These are phyloP conservation scores for Gaeumannomyces sp. DNA, from an alignment of 2,329 filamentous ascomycete genomes.

Conservation along the genomic window DNA sequence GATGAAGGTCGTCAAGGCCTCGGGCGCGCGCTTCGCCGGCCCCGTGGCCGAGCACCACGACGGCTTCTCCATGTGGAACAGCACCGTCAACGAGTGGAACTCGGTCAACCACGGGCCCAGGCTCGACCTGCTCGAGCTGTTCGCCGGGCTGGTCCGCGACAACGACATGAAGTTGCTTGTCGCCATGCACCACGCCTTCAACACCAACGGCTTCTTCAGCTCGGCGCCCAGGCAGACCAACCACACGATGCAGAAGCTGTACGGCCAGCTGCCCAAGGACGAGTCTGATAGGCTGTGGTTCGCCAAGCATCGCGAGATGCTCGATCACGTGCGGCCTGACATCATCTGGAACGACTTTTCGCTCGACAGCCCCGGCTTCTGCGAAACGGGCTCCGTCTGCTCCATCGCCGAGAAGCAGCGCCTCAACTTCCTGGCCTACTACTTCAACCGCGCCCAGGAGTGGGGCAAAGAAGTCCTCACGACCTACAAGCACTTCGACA, in stretches of 20 bases:
- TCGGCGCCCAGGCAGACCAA: neutral
- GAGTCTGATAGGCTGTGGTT: slow-evolving; percentile 7
- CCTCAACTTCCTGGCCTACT: slow-evolving; percentile 7
- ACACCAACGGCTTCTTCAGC: slow-evolving; percentile 8
- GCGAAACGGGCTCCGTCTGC: slow-evolving; percentile 2
- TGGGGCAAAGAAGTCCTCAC: slow-evolving; percentile 9
- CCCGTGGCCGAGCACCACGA: slow-evolving; percentile 42
- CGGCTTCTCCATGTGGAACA: slow-evolving; percentile 31
- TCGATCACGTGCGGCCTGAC: slow-evolving; percentile 7
- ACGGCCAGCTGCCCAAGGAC: slow-evolving; percentile 8
- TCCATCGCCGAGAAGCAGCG: slow-evolving; percentile 6
- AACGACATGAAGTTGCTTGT: slow-evolving; percentile 4
- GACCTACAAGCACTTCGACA: slow-evolving; percentile 8
- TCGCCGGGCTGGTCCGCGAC: slow-evolving; percentile 2
- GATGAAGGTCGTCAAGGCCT: slow-evolving; percentile 31
- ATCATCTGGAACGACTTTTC: slow-evolving; percentile 8
- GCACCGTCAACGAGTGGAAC: slow-evolving; percentile 8
- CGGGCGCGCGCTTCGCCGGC: slow-evolving; percentile 38
- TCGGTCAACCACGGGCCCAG: slow-evolving; percentile 1
- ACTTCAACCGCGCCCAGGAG: slow-evolving; percentile 4
- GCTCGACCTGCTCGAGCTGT: slow-evolving; percentile 7
- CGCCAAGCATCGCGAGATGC: slow-evolving; percentile 4
- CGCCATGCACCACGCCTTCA: slow-evolving; percentile 8
- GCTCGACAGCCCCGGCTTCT: slow-evolving; percentile 6
- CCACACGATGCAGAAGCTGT: slow-evolving; percentile 6